Evolutionary conservation across 1,139 yeast species (phyloP), one percentile per base, ranked within the genome.

Genomic region (Diutina catenulata): DNA sequence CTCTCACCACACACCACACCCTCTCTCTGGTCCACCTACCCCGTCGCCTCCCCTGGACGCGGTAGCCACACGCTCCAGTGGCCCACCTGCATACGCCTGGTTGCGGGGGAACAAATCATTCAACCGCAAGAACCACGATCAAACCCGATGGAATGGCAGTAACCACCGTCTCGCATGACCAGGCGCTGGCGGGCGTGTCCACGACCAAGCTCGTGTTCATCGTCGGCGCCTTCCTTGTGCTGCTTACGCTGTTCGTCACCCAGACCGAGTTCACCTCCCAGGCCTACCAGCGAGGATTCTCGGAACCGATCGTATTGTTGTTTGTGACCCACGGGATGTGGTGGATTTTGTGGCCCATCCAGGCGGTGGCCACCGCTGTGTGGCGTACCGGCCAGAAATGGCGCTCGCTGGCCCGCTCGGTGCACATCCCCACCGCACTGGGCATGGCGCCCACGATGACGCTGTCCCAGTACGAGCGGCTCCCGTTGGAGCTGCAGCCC

Each of bases 251-350:
- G 6, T 86, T 84, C 56, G 87, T 84, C 2, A 52, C 70, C 7
- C 95, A 84, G 53, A 84, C 95, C 0, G 95, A 84, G 55, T 64
- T 79, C 43, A 84, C 94, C 1, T 74, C 87, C 4, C 79, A 77
- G 42, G 68, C 84, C 5, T 81, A 84, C 49, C 62, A 67, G 28
- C 55, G 64, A 3, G 70, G 68, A 7, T 83, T 76, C 52, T 57
- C 70, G 41, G 91, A 83, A 51, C 95, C 95, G 0, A 64, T 82
- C 16, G 58, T 83, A 26, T 60, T 81, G 42, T 57, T 84, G 38
- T 63, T 73, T 42, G 60, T 82, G 7, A 86, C 94, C 0, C 95
- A 84, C 51, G 82, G 88, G 1, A 71, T 80, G 13, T 83, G 94
- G 94, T 65, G 76, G 68, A 39, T 70, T 14, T 64, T 82, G 38